Evolutionary conservation across 1,284 basidiomycete genomes (phyloP).

Genomic region (Trichosporon sp.): DNA sequence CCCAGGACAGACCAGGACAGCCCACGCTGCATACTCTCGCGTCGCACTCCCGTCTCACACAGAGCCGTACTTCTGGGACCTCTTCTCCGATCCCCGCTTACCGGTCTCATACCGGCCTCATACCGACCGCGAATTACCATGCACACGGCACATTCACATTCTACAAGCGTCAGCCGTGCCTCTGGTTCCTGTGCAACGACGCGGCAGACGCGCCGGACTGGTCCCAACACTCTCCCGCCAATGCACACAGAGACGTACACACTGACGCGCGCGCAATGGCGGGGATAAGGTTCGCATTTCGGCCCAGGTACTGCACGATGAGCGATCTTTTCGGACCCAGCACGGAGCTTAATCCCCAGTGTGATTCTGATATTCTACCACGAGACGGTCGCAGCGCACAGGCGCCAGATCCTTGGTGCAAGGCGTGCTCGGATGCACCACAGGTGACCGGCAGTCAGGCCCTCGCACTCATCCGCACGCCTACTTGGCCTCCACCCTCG

Average conservation of each 20-base stretch:
- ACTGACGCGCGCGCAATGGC: not conserved
- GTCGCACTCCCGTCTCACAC: not conserved
- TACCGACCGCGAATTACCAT: no score
- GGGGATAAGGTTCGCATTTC: conserved; percentile 6
- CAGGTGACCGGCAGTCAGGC: not conserved
- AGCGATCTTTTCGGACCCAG: not conserved
- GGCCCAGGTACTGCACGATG: not conserved
- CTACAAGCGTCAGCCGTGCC: not conserved
- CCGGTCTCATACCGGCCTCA: no score
- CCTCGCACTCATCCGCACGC: not conserved
- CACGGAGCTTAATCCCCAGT: not conserved
- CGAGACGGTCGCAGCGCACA: not conserved
- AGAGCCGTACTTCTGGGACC: conserved; percentile 5
- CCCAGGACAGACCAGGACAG: not conserved
- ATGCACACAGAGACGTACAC: not conserved
- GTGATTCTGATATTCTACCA: not conserved
- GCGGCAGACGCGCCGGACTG: no score
- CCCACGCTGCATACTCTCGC: not conserved
- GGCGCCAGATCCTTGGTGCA: not conserved
- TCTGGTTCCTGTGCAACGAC: not conserved
- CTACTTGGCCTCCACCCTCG: not conserved
- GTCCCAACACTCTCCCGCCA: not conserved
- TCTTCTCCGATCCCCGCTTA: not conserved
- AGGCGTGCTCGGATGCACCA: not conserved
- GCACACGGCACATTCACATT: no score